A percentile compares a stretch with the other conserved stretches of the same genome.
These are phyloP conservation scores for Trypanosoma scelopori DNA, from an alignment of 208 protist species.

Conservation along the genomic window DNA sequence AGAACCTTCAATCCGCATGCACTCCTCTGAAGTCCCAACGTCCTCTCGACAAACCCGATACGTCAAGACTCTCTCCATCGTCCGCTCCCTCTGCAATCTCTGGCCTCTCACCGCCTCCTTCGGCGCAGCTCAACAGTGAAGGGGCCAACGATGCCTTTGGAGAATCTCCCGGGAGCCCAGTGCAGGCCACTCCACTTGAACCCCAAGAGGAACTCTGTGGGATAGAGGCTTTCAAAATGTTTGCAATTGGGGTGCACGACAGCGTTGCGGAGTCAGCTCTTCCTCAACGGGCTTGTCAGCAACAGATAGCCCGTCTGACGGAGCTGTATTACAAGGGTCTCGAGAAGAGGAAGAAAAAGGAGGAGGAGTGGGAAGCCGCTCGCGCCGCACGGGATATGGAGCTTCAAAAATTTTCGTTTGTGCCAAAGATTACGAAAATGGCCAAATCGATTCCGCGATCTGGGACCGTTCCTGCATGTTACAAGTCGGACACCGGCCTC, in stretches of 20 bases:
- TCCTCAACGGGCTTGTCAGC: neutral
- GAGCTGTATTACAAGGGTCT: conserved; percentile 30
- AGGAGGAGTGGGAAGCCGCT: conserved; percentile 21
- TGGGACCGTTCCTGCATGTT: conserved; percentile 10
- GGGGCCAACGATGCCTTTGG: neutral
- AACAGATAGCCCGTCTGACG: conserved; percentile 7
- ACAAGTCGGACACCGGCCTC: conserved; percentile 18
- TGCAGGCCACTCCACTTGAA: neutral
- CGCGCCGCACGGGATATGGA: conserved; percentile 28
- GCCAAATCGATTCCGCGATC: conserved; percentile 23
- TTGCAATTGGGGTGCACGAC: neutral
- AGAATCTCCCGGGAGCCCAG: neutral
- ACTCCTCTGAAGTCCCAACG: too few relatives aligned
- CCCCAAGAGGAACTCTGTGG: neutral
- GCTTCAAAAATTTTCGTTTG: conserved; percentile 40
- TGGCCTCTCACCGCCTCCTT: neutral
- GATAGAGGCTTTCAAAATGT: neutral
- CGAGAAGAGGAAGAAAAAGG: conserved; percentile 16
- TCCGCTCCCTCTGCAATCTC: neutral
- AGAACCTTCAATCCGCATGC: neutral
- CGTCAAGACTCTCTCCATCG: too few relatives aligned
- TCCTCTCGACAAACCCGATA: neutral
- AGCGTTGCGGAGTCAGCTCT: neutral
- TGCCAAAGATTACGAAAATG: conserved; percentile 41
- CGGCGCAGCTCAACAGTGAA: too few relatives aligned